A percentile compares a stretch with the other conserved stretches of the same genome.
These are phyloP conservation scores for Clarireedia paspali DNA, from an alignment of 2,329 filamentous ascomycete species.

Conservation along the genomic window DNA sequence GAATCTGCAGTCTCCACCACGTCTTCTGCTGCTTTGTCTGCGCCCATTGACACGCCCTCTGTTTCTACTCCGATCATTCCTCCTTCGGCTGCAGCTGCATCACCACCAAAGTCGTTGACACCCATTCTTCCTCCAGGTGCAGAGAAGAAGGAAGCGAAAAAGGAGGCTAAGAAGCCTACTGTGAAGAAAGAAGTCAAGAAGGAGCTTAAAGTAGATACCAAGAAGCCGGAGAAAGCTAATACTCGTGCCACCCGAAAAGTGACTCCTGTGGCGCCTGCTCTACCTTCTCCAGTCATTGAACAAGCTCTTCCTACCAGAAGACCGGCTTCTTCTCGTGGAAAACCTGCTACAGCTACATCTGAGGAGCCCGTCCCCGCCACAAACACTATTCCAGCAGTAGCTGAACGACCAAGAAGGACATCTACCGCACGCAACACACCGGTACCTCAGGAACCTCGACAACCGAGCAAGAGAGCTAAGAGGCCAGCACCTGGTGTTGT, in stretches of 20 bases:
- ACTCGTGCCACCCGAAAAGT: slow-evolving; percentile 6
- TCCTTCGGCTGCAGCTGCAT: slow-evolving; percentile 6
- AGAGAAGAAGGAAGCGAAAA: slow-evolving; percentile 22
- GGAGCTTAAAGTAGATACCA: not conserved
- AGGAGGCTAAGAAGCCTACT: slow-evolving; percentile 11
- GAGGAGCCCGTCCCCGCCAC: slow-evolving; percentile 16
- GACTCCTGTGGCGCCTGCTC: slow-evolving; percentile 9
- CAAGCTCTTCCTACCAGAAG: slow-evolving; percentile 21
- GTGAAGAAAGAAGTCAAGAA: slow-evolving; percentile 2
- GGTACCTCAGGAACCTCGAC: slow-evolving; percentile 33
- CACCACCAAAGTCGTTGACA: slow-evolving; percentile 29
- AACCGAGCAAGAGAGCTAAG: slow-evolving; percentile 52
- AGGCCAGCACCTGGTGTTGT: slow-evolving; percentile 66
- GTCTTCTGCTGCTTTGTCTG: slow-evolving; percentile 13
- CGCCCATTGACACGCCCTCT: slow-evolving; percentile 11
- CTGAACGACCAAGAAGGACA: slow-evolving; percentile 28
- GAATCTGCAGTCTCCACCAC: slow-evolving; percentile 18
- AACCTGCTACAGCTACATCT: slow-evolving; percentile 21
- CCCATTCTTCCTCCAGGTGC: slow-evolving; percentile 28
- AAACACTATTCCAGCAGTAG: slow-evolving; percentile 14
- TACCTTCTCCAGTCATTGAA: slow-evolving; percentile 12
- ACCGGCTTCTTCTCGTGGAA: slow-evolving; percentile 28
- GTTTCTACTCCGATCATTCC: slow-evolving; percentile 10
- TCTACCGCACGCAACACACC: slow-evolving; percentile 35
- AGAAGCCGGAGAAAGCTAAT: slow-evolving; percentile 5